phyloP scores from a whole-genome alignment of 108 stramenopile genomes.

The Skeletonema costatum region DNA sequence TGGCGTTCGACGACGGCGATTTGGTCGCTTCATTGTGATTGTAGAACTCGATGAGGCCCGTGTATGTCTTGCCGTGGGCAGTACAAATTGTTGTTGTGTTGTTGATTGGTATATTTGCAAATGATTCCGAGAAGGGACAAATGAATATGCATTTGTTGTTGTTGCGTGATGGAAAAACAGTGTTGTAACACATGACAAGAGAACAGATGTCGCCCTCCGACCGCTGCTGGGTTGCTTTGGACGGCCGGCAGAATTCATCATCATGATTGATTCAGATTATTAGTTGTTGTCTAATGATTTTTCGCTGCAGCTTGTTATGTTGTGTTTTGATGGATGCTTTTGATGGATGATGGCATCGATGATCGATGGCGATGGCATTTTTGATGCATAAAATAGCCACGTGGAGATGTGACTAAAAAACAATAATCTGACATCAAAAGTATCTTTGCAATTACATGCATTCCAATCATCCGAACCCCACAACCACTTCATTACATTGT shows the following conservation, averaged over 20 bases:
- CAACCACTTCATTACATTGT: neutral
- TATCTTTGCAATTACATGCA: neutral
- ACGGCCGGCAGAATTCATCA: neutral
- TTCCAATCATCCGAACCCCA: neutral
- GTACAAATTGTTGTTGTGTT: neutral
- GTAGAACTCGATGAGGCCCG: neutral
- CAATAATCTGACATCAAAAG: neutral
- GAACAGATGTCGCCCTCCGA: neutral
- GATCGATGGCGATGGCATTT: too few relatives aligned
- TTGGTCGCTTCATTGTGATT: conserved; percentile 26
- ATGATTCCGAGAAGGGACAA: conserved; percentile 11
- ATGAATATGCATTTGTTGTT: conserved; percentile 21
- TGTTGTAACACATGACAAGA: neutral
- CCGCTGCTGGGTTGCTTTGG: neutral
- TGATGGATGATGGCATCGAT: too few relatives aligned
- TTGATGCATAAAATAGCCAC: too few relatives aligned
- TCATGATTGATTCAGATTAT: neutral
- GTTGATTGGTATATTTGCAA: neutral
- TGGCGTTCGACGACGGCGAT: conserved; percentile 6
- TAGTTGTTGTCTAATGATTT: neutral
- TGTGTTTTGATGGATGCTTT: neutral
- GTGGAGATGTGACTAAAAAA: neutral
- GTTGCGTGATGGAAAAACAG: neutral
- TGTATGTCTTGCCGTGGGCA: neutral
- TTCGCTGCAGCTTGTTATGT: neutral